phyloP scores from a whole-genome alignment of 2,329 filamentous ascomycete species.

The Clarireedia paspali region DNA sequence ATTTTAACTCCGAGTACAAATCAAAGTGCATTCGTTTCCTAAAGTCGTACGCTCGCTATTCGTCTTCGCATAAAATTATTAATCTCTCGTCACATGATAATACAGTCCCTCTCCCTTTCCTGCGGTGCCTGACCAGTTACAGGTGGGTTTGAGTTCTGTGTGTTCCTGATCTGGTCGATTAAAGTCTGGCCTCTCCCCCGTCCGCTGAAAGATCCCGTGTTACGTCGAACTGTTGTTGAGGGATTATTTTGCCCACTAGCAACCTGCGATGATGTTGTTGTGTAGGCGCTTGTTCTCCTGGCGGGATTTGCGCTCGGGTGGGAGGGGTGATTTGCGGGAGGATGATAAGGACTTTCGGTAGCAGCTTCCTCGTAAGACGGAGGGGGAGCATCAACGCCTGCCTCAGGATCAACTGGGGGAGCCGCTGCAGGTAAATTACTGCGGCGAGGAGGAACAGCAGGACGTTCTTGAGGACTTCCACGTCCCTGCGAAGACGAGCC shows the following conservation, averaged over 20 bases:
- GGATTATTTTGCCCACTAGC: not conserved
- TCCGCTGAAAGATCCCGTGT: not conserved
- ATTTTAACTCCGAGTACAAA: not conserved
- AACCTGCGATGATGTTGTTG: not conserved
- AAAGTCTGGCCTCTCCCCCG: constrained; percentile 11
- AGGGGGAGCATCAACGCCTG: constrained; percentile 46
- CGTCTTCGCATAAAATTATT: not conserved
- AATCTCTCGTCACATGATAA: constrained; percentile 18
- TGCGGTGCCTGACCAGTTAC: not conserved
- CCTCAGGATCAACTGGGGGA: constrained; percentile 27
- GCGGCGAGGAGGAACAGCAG: constrained; percentile 11
- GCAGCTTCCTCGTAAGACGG: constrained; percentile 61
- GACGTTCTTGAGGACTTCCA: constrained; percentile 6
- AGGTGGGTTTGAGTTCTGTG: constrained; percentile 4
- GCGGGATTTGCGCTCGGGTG: constrained; percentile 25
- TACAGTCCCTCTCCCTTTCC: constrained; percentile 21
- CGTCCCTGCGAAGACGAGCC: constrained; percentile 2
- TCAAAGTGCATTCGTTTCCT: not conserved
- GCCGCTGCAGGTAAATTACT: not conserved
- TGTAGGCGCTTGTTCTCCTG: constrained; percentile 19
- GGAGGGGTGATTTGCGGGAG: constrained; percentile 38
- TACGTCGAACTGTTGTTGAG: not conserved
- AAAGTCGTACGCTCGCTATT: not conserved
- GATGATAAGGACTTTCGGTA: constrained; percentile 45
- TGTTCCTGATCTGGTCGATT: constrained; percentile 19